Evolutionary conservation across 352 stramenopile genomes (phyloP), one percentile per base, ranked within the genome.

Genomic region (Pythium monospermum): DNA sequence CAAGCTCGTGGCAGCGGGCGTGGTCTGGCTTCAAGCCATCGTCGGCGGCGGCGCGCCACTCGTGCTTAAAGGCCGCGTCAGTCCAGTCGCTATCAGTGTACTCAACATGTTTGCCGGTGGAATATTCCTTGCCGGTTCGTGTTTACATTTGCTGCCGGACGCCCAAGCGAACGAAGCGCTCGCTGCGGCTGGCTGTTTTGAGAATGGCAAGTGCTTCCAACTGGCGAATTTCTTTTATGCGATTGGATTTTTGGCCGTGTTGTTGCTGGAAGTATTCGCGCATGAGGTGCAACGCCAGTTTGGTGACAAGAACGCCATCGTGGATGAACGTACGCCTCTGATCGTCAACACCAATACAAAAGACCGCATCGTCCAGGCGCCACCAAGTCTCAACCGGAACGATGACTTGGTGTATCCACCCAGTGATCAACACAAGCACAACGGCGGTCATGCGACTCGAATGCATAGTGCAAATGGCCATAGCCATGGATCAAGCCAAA

Each of bases 191-290:
- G 67, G 69, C 1, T 89, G 82, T 43, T 58, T 76, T 0, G 44
- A 52, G 7, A 54, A 67, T 39, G 64, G 53, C 42, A 72, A 71
- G 51, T 91, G 79, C 57, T 83, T 93, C 45, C 69, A 80, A 53
- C 84, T 78, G 61, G 73, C 79, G 40, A 86, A 88, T 67, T 86
- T 91, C 53, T 88, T 93, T 47, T 93, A 87, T 47, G 77, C 69
- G 28, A 55, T 71, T 37, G 82, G 82, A 35, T 93, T 93, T 45
- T 59, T 91, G 33, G 46, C 87, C 43, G 72, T 93, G 25, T 57
- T 93, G 53, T 46, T 93, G 12, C 57, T 93, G 18, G 82, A 93
- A 37, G 76, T 87, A 11, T 43, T 83, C 39, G 82, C 79, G 6
- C 79, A 91, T 48, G 37, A 74, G 8, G 49, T 87, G 37, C 76